A percentile compares a stretch with the other conserved stretches of the same genome.
Evolutionary conservation across 768 basidiomycete genomes (phyloP).

Genomic region (Trametes sanguinea): DNA sequence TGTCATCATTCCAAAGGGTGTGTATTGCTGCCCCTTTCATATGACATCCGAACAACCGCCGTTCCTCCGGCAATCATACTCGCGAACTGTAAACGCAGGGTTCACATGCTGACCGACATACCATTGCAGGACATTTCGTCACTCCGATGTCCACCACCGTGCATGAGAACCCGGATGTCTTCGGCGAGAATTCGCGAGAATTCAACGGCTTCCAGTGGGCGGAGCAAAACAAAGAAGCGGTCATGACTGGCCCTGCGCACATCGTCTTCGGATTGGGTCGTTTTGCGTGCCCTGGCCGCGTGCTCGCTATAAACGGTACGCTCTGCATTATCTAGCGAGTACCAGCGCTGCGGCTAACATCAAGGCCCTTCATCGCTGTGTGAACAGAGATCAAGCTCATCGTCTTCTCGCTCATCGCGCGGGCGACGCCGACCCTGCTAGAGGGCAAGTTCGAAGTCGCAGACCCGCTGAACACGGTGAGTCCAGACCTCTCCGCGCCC

Average conservation of each 20-base stretch:
- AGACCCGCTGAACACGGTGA: slow-evolving; percentile 36
- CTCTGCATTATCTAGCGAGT: neutral
- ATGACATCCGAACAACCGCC: too few species aligned
- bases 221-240: slow-evolving; percentile 31
- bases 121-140: slow-evolving; percentile 31
- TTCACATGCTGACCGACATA: neutral
- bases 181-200: slow-evolving; percentile 30
- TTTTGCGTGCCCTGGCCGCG: slow-evolving; percentile 39
- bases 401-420: slow-evolving; percentile 33
- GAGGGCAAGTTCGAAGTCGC: slow-evolving; percentile 35
- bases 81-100: neutral
- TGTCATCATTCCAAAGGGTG: slow-evolving; percentile 37
- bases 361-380: neutral
- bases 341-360: neutral
- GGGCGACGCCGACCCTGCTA: slow-evolving; percentile 34
- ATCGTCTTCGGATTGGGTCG: slow-evolving; percentile 37
- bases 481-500: neutral
- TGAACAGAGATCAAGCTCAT: slow-evolving; percentile 38
- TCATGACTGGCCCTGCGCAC: slow-evolving; percentile 34
- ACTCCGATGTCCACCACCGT: slow-evolving; percentile 34
- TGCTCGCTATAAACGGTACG: slow-evolving; percentile 36
- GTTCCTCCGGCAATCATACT: too few species aligned
- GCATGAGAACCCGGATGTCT: slow-evolving; percentile 29
- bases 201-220: slow-evolving; percentile 37
- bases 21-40: neutral